phyloP scores from a whole-genome alignment of 805 yeast species.

The Zygosaccharomyces gambellarensis region DNA sequence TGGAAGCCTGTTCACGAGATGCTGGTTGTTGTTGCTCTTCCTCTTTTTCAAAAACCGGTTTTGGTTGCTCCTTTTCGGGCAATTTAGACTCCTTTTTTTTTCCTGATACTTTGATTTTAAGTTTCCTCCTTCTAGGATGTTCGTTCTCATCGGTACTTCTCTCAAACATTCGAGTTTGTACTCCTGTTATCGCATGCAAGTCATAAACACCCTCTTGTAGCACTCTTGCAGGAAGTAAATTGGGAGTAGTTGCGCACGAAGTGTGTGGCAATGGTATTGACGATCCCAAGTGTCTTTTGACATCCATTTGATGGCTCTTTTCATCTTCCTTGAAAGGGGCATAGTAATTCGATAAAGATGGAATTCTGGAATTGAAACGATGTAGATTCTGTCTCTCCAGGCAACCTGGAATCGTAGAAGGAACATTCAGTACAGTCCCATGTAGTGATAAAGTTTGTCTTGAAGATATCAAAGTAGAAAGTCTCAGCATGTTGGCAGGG shows the following conservation, averaged over 20 bases:
- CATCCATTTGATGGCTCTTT: constrained; percentile 4
- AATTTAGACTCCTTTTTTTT: background rate
- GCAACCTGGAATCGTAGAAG: constrained; percentile 34
- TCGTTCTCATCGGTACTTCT: constrained; percentile 27
- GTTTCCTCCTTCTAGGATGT: constrained; percentile 31
- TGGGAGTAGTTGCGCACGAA: constrained; percentile 12
- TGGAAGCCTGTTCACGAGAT: background rate
- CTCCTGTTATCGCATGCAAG: constrained; percentile 27
- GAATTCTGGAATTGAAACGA: constrained; percentile 31
- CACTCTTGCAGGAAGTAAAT: constrained; percentile 24
- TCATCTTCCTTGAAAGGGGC: constrained; percentile 10
- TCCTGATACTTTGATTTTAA: constrained; percentile 14
- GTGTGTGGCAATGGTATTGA: constrained; percentile 4
- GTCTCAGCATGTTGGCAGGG: constrained; percentile 60
- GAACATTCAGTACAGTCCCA: constrained; percentile 45
- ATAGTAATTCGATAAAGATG: constrained; percentile 28
- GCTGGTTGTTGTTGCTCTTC: background rate
- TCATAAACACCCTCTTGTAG: constrained; percentile 23
- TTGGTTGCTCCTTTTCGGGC: background rate
- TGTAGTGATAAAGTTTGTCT: constrained; percentile 76
- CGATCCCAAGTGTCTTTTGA: constrained; percentile 6
- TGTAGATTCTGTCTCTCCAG: constrained; percentile 34
- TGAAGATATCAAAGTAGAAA: constrained; percentile 64
- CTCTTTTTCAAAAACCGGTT: background rate
- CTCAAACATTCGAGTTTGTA: constrained; percentile 33